Conservation (phyloP, 2,329 filamentous ascomycete species). For the Nemania serpens region DNA sequence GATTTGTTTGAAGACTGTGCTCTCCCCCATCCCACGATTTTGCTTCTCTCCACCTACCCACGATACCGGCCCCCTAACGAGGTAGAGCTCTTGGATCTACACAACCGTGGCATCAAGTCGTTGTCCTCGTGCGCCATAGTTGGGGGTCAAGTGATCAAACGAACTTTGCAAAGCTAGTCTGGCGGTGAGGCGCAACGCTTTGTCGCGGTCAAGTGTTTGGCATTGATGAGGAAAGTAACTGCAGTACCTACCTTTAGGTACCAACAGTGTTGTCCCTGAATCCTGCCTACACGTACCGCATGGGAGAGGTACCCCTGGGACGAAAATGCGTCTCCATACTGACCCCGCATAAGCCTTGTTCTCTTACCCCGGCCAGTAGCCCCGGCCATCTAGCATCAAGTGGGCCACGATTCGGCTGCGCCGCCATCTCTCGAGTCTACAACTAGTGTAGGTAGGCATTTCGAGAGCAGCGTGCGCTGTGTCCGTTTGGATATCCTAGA, state of each 20-base stretch:
- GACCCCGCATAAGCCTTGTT: slow-evolving; percentile 1
- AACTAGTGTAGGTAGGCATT: background rate
- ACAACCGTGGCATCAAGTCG: slow-evolving; percentile 14
- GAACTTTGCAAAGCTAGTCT: slow-evolving; percentile 13
- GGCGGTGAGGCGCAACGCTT: slow-evolving; percentile 20
- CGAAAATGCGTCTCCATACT: too few species aligned
- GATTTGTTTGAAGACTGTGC: too few species aligned
- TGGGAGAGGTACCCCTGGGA: too few species aligned
- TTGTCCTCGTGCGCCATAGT: slow-evolving; percentile 8
- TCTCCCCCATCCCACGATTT: too few species aligned
- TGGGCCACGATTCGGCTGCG: slow-evolving; percentile 1
- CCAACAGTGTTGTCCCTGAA: background rate
- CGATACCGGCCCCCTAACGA: background rate
- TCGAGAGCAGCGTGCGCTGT: background rate
- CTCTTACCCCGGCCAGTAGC: slow-evolving; percentile 1
- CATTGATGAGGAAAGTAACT: background rate
- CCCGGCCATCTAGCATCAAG: background rate
- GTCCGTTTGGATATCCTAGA: background rate
- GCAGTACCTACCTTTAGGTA: background rate
- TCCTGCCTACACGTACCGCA: too few species aligned
- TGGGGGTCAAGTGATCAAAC: slow-evolving; percentile 23
- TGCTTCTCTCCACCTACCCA: background rate
- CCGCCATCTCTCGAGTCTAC: background rate
- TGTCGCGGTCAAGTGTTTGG: slow-evolving; percentile 14
- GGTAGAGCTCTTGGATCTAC: slow-evolving; percentile 2